Evolutionary conservation across 768 basidiomycete genomes (phyloP).

Genomic region (Serendipita vermifera): DNA sequence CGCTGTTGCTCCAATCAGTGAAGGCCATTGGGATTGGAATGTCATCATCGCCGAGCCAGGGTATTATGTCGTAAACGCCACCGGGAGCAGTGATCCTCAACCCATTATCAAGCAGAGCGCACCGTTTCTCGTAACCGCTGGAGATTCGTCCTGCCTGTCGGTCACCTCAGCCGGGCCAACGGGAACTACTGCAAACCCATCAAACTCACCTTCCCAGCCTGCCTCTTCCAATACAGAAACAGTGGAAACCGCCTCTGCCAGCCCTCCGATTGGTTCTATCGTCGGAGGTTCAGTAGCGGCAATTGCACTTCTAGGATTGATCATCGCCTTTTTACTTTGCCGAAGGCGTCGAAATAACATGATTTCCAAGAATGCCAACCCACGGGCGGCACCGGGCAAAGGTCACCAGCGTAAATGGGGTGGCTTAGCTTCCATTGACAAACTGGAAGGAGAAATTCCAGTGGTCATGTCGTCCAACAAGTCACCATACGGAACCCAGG

Average conservation of each 20-base stretch:
- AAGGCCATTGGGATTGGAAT: neutral
- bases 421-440: neutral
- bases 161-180: too few species aligned
- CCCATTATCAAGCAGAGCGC: too few species aligned
- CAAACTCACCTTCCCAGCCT: neutral
- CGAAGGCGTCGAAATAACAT: neutral
- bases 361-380: conserved; percentile 1
- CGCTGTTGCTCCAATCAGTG: neutral
- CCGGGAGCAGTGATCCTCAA: too few species aligned
- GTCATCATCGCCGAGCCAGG: neutral
- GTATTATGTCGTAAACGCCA: neutral
- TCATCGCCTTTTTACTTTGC: neutral
- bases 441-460: neutral
- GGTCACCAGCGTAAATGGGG: neutral
- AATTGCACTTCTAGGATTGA: neutral
- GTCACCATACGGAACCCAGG: too few species aligned
- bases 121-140: too few species aligned
- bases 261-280: neutral
- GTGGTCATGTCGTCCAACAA: neutral
- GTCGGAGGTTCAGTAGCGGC: neutral
- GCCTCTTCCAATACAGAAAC: neutral
- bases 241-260: neutral
- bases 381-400: neutral
- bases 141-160: too few species aligned
- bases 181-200: neutral